Conservation (phyloP, 1,139 yeast species). For the Lodderomyces pseudojiufengensis region DNA sequence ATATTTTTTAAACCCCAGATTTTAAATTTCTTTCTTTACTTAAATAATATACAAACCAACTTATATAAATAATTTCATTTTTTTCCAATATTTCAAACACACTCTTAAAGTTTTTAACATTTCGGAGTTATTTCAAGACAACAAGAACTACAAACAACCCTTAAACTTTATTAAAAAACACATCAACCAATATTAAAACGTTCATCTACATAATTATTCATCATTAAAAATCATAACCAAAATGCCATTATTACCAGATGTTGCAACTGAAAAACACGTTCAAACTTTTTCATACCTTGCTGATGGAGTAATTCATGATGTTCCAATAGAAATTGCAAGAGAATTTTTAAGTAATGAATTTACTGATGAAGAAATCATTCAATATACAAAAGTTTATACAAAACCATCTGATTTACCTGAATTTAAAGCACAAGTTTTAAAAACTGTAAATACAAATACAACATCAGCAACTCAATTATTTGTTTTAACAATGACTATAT, state of each 20-base stretch:
- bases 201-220: no score
- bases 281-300: conserved; percentile 26
- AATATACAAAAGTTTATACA: conserved; percentile 26
- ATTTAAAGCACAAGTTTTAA: conserved; percentile 20
- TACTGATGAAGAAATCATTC: conserved; percentile 29
- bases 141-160: no score
- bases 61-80: no score
- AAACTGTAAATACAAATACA: conserved; percentile 17
- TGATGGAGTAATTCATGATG: conserved; percentile 37
- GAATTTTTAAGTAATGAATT: conserved; percentile 26
- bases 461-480: conserved; percentile 20
- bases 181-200: no score
- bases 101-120: no score
- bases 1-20: no score
- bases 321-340: conserved; percentile 26
- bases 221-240: no score
- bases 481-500: conserved; percentile 22
- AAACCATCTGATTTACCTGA: conserved; percentile 32
- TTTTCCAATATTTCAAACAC: no score
- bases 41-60: no score
- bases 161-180: no score
- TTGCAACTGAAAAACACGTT: conserved; percentile 24
- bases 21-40: no score
- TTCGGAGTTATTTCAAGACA: no score
- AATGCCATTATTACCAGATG: conserved; percentile 15